Evolutionary conservation across 2,329 filamentous ascomycete genomes (phyloP), one percentile per base, ranked within the genome.

Genomic region (Pestalotiopsis sp.): DNA sequence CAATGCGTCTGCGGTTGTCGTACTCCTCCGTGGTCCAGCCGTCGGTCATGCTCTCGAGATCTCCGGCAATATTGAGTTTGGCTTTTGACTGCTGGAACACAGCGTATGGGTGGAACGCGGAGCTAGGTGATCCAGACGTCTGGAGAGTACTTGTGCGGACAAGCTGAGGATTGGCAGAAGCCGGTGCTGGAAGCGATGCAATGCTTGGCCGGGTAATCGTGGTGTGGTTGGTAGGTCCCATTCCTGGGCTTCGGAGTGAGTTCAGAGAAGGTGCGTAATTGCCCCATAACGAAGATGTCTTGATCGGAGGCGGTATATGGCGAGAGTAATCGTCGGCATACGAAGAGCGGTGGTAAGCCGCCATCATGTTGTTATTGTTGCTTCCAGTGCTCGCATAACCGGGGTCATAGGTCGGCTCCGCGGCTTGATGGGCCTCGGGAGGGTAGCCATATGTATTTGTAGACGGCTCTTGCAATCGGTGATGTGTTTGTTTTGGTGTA

Each of bases 11-110:
- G 75, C 93, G 92, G 66, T 90, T 90, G 49, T 91, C 88, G 82
- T 90, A 91, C 79, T 99, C 96, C 71, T 97, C 94, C 36, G 86
- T 82, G 0, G 89, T 91, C 96, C 96, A 99, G 71, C 90, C 88
- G 71, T 92, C 88, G 0, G 90, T 90, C 95, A 98, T 98, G 7
- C 86, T 84, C 65, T 94, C 90, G 62, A 99, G 86, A 75, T 98
- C 93, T 23, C 95, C 95, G 67, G 92, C 89, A 69, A 98, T 92
- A 76, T 96, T 94, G 38, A 98, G 84, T 20, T 92, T 85, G 0
- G 95, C 96, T 82, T 97, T 98, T 5, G 59, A 36, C 76, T 90
- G 89, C 17, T 94, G 91, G 77, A 95, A 95, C 73, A 95, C 88
- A 3, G 91, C 88, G 77, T 97, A 95, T 0, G 92, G 92, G 74